These are phyloP conservation scores for Testicularia cyperi DNA, from an alignment of 1,284 basidiomycete genomes.

Conservation along the genomic window DNA sequence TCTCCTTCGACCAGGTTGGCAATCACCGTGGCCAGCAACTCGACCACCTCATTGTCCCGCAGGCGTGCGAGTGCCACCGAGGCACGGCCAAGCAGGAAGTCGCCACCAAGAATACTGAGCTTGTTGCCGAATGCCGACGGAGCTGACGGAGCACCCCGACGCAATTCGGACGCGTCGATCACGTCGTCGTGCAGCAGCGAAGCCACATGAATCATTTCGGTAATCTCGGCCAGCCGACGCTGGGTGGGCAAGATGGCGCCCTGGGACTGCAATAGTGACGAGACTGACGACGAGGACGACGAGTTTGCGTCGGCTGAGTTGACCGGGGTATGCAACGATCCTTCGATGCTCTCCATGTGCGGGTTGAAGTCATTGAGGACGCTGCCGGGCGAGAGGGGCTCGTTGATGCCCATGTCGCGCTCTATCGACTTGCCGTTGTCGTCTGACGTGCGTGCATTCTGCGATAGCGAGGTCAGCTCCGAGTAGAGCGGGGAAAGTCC, in stretches of 20 bases:
- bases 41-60: conserved; percentile 84
- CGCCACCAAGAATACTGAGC: conserved; percentile 86
- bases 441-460: conserved; percentile 48
- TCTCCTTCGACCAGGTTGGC: conserved; percentile 96
- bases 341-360: conserved; percentile 37
- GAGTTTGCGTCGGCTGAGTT: not conserved
- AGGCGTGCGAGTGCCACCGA: conserved; percentile 83
- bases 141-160: conserved; percentile 78
- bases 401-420: conserved; percentile 64
- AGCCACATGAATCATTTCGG: conserved; percentile 98
- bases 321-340: conserved; percentile 1
- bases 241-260: conserved; percentile 74
- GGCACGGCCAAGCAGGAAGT: conserved; percentile 90
- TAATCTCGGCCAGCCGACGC: conserved; percentile 87
- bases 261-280: conserved; percentile 8
- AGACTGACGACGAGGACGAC: conserved; percentile 1
- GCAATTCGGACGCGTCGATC: conserved; percentile 79
- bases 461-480: conserved; percentile 58
- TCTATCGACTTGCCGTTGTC: conserved; percentile 49
- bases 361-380: conserved; percentile 85
- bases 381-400: conserved; percentile 71
- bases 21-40: conserved; percentile 87
- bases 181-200: conserved; percentile 94
- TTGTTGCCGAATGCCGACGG: conserved; percentile 94
- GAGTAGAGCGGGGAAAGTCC: conserved; percentile 67